Evolutionary conservation across 768 basidiomycete species (phyloP), one percentile per base, ranked within the genome.

Genomic region (Lactifluus echinatus): DNA sequence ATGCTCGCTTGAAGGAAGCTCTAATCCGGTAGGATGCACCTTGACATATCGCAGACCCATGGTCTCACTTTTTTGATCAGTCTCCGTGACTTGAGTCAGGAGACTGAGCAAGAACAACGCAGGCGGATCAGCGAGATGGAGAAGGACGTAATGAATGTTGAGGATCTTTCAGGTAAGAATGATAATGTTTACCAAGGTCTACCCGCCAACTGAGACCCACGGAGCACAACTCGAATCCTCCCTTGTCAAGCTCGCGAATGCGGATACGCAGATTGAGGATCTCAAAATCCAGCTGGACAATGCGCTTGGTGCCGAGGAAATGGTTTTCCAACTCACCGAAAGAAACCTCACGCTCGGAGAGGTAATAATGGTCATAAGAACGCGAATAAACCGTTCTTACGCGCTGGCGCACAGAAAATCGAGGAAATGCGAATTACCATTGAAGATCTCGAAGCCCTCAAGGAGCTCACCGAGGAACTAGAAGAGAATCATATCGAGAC

Each of bases 401-500:
- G 3, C 12, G 29, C 10, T 23, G 23, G 24, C 40, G 24, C 43
- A 4, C 65, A 94, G 90, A 94, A 93, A 83, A 93, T 97, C 62
- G 96, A 98, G 68, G 93, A 97, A 71, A 94, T 97, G 89, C 82
- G 92, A 12, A 85, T 91, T 53, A 90, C 89, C 0, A 92, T 98
- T 53, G 95, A 98, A 69, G 96, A 99, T 65, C 82, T 97, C 3
- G 96, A 99, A 67, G 83, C 93, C 11, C 80, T 99, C 40, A 90
- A 94, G 67, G 96, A 98, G 66, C 85, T 99, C 47, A 92, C 87
- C 55, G 95, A 99, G 60, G 96, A 99, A 71, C 79, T 99, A 2
- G 96, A 98, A 70, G 94, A 98, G 71, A 93, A 91, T 65, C 95
- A 98, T 61, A 68, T 89, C 2, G 95, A 96, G 70, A 90, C 93